phyloP scores from a whole-genome alignment of 2,329 filamentous ascomycete species.

The Arthroderma sp. region DNA sequence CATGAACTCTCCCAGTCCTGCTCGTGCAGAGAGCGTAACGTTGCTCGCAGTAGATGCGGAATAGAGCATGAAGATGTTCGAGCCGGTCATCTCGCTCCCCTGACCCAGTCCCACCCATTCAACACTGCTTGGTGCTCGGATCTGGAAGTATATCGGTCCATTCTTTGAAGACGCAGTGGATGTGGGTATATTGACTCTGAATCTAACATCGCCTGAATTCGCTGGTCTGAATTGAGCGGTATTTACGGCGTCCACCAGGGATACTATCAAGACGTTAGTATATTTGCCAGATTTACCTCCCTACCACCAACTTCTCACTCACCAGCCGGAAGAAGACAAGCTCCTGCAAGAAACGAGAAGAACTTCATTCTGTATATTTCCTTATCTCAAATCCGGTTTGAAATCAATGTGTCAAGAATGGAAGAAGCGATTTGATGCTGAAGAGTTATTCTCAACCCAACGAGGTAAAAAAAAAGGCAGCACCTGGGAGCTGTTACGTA shows the following conservation, averaged over 20 bases:
- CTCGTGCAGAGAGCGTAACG: constrained; percentile 46
- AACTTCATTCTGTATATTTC: neutral
- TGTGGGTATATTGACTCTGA: constrained; percentile 44
- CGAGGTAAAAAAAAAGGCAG: neutral
- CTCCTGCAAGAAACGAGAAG: neutral
- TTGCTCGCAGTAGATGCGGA: constrained; percentile 38
- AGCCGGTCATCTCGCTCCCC: constrained; percentile 41
- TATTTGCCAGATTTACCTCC: neutral
- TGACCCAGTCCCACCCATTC: constrained; percentile 47
- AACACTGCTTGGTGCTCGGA: constrained; percentile 42
- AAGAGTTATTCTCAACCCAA: too few relatives aligned
- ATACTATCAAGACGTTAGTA: neutral
- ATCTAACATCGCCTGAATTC: constrained; percentile 22
- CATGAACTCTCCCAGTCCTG: constrained; percentile 33
- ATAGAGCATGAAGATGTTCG: constrained; percentile 51
- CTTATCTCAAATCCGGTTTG: neutral
- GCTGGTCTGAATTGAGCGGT: constrained; percentile 17
- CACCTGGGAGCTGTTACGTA: too few relatives aligned
- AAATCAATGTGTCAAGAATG: neutral
- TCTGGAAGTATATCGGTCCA: constrained; percentile 48
- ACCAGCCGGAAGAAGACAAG: neutral
- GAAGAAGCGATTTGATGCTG: neutral
- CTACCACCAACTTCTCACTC: neutral
- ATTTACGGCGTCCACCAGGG: constrained; percentile 11
- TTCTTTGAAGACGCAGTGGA: constrained; percentile 39